These are phyloP conservation scores for Lecanicillium sp. DNA, from an alignment of 2,329 filamentous ascomycete genomes.

Conservation along the genomic window DNA sequence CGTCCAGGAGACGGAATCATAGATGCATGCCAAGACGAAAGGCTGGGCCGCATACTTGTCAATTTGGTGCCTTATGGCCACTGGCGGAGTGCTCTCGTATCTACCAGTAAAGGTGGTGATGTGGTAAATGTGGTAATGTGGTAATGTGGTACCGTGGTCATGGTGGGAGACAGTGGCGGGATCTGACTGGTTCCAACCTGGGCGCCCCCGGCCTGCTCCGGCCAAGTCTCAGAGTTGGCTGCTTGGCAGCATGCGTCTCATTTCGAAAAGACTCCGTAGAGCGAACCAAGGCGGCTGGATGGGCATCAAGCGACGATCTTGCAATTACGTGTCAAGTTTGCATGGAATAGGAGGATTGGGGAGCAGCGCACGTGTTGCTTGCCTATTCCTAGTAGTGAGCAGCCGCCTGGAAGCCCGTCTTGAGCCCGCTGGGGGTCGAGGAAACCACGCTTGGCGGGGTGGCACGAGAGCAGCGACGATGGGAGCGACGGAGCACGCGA, in stretches of 20 bases:
- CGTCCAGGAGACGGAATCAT: not conserved
- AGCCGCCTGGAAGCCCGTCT: not conserved
- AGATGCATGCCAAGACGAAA: constrained; percentile 9
- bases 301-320: not conserved
- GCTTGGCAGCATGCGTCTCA: constrained; percentile 1
- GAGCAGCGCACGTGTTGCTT: not conserved
- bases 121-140: not conserved
- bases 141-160: not conserved
- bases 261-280: not conserved
- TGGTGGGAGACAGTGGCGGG: too few species aligned
- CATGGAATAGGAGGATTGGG: not conserved
- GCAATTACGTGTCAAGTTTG: not conserved
- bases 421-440: not conserved
- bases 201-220: not conserved
- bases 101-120: too few species aligned
- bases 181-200: not conserved
- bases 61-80: too few species aligned
- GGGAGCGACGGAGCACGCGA: constrained; percentile 3
- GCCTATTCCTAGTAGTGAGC: not conserved
- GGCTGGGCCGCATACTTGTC: not conserved
- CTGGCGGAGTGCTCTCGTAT: too few species aligned
- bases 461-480: constrained; percentile 7
- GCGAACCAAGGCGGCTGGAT: too few species aligned
- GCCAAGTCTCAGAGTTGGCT: not conserved
- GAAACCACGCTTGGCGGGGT: not conserved